These are phyloP conservation scores for Chaetoceros tenuissimus DNA, from an alignment of 108 stramenopile genomes.

Conservation along the genomic window DNA sequence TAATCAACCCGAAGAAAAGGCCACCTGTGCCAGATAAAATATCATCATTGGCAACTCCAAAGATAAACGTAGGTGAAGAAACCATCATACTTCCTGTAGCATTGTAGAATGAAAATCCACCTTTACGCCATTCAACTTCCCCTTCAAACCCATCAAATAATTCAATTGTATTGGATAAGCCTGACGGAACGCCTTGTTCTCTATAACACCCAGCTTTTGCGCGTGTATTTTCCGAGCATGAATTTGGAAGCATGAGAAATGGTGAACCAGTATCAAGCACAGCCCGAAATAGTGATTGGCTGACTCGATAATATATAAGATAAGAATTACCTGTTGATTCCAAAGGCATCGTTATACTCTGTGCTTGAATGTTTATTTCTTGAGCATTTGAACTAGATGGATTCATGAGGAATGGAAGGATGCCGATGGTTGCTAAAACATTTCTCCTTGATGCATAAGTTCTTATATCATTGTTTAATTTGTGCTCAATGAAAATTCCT, in stretches of 20 bases:
- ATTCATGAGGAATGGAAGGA: too few relatives aligned
- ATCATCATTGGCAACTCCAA: slow-evolving; percentile 41
- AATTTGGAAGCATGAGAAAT: slow-evolving; percentile 41
- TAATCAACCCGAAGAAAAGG: slow-evolving; percentile 55
- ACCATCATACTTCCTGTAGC: slow-evolving; percentile 8
- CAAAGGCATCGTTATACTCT: slow-evolving; percentile 22
- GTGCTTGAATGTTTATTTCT: not conserved
- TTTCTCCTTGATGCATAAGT: too few relatives aligned
- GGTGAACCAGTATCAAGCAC: slow-evolving; percentile 54
- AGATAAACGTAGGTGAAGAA: slow-evolving; percentile 13
- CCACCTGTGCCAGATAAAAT: slow-evolving; percentile 53
- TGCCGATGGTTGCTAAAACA: too few relatives aligned
- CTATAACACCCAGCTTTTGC: slow-evolving; percentile 35
- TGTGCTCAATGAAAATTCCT: too few relatives aligned
- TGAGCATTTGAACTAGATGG: too few relatives aligned
- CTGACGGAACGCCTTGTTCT: slow-evolving; percentile 22
- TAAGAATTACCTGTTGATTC: slow-evolving; percentile 26
- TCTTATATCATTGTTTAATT: too few relatives aligned
- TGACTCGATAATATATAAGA: slow-evolving; percentile 32
- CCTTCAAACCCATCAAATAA: slow-evolving; percentile 51
- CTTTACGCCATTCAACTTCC: slow-evolving; percentile 50
- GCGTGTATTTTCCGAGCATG: slow-evolving; percentile 27
- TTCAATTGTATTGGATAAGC: slow-evolving; percentile 34
- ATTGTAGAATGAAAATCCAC: slow-evolving; percentile 28
- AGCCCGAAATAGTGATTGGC: slow-evolving; percentile 34